Evolutionary conservation across 768 basidiomycete species (phyloP), one percentile per base, ranked within the genome.

Genomic region (Podaxis pistillaris): DNA sequence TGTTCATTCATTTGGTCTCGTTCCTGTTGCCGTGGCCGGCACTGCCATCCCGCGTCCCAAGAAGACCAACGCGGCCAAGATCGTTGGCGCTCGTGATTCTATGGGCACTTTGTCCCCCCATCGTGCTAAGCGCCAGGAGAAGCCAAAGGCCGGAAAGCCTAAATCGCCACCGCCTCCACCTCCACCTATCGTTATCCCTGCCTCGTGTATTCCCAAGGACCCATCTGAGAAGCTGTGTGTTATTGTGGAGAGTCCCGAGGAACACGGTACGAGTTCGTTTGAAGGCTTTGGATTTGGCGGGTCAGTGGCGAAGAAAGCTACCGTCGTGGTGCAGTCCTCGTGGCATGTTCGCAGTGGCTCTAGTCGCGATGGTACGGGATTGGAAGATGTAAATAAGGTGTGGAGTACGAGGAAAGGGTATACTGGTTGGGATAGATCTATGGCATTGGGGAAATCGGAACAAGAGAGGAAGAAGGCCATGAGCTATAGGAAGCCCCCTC

Each of bases 191-290:
- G 61, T 57, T 22, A 64, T 55, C 28, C 58, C 58, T 0, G 50
- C 65, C 4, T 63, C 65, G 24, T 65, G 50, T 55, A 64, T 50
- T 24, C 60, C 41, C 33, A 47, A 62, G 33, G 52, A 66, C 38
- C 44, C 56, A 8, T 15, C 63, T 3, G 69, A 68, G 40, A 63
- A 68, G 47, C 66, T 76, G 4, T 69, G 68, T 28, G 67, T 73
- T 37, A 76, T 78, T 58, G 70, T 75, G 13, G 76, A 78, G 68
- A 70, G 71, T 54, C 73, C 74, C 15, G 73, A 76, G 24, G 76
- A 78, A 59, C 72, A 71, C 55, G 69, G 72, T 12, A 47, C 60
- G 8, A 66, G 70, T 5, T 67, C 68, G 28, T 64, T 66, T n/a
- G 71, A 70, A 54, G 71, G 71, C 24, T 73, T 70, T 60, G 70